A percentile compares a stretch with the other conserved stretches of the same genome.
Evolutionary conservation across 2,329 filamentous ascomycete genomes (phyloP).

Genomic region (Colletotrichum abscissum): DNA sequence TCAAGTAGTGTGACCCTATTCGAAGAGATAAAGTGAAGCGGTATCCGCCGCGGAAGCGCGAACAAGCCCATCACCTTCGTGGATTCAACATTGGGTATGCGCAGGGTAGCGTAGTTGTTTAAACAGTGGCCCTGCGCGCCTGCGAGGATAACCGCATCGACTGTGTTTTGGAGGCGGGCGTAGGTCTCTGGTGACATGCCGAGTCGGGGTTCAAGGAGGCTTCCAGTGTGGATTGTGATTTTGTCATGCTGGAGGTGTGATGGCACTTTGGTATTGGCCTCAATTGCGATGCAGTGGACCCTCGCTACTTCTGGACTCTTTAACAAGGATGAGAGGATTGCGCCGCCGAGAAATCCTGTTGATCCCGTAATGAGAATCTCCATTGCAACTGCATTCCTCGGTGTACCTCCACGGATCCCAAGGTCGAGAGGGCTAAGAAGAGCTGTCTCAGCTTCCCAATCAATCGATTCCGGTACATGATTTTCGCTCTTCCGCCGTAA

Average conservation of each 20-base stretch:
- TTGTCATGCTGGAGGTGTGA: neutral
- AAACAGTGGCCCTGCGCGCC: too few species aligned
- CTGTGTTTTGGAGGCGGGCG: too few species aligned
- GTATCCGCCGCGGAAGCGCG: too few species aligned
- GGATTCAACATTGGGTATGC: too few species aligned
- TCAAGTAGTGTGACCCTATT: too few species aligned
- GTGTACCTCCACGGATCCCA: neutral
- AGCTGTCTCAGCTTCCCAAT: constrained; percentile 52
- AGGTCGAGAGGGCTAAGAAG: neutral
- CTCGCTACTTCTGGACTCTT: constrained; percentile 15
- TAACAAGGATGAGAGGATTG: constrained; percentile 32
- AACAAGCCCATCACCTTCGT: too few species aligned
- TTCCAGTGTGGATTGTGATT: constrained; percentile 20
- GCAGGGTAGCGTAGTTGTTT: too few species aligned
- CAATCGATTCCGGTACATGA: constrained; percentile 38
- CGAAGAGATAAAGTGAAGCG: too few species aligned
- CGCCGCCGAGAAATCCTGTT: constrained; percentile 35
- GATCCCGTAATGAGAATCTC: constrained; percentile 34
- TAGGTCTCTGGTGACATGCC: constrained; percentile 23
- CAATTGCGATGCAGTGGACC: constrained; percentile 33
- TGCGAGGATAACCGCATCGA: too few species aligned
- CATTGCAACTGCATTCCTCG: neutral
- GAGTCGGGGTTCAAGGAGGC: constrained; percentile 16
- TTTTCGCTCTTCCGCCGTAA: constrained; percentile 18
- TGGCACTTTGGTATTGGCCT: constrained; percentile 16